Base-by-base conservation (phyloP, 179 eudicot genomes). In the Drosera spatulata region DNA sequence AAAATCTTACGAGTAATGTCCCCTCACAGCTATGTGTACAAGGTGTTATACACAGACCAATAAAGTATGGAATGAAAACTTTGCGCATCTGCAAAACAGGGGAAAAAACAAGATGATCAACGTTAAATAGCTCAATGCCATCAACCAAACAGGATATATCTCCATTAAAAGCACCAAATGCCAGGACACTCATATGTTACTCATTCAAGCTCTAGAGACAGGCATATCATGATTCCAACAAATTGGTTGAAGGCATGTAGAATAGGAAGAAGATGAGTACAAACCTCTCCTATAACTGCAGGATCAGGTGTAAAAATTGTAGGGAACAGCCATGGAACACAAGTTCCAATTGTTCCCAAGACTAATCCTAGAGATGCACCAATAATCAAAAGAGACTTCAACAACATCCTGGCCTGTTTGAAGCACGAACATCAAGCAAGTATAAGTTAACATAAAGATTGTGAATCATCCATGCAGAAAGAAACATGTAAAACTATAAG, bases 1-100 rank as follows among this genome's bases (percentile, higher is more conserved):
- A 13, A 49, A 12, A 66, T 56, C 81, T 61, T 85, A 94, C 99
- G 95, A 90, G 77, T 74, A 94, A 73, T 40, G 97, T 83, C 41
- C 99, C 97, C 66, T 94, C 99, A 62, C 88, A 87, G 75, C 97
- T 66, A 76, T 81, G 97, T 60, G 86, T 77, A 65, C 78, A 68
- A 45, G 99, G 87, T 40, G 96, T 80, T 62, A 87, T 72, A 65
- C 78, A 77, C 64, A 90, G 73, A 10, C 97, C 86, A 53, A 87
- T 62, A 69, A 83, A 90, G 77, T 69, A 91, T 22, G 90, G 96
- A 65, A 85, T 62, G 79, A 87, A 70, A 59, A 87, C 97, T 71
- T 69, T 77, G 73, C 76, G 96, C 97, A 90, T 87, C 99, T 90
- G 88, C 80, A 77, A 4, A 44, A 40, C 10, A n/a, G 10, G 41